Evolutionary conservation across 148 eudicot genomes (phyloP), one percentile per base, ranked within the genome.

Genomic region (Heliamphora exappendiculata): DNA sequence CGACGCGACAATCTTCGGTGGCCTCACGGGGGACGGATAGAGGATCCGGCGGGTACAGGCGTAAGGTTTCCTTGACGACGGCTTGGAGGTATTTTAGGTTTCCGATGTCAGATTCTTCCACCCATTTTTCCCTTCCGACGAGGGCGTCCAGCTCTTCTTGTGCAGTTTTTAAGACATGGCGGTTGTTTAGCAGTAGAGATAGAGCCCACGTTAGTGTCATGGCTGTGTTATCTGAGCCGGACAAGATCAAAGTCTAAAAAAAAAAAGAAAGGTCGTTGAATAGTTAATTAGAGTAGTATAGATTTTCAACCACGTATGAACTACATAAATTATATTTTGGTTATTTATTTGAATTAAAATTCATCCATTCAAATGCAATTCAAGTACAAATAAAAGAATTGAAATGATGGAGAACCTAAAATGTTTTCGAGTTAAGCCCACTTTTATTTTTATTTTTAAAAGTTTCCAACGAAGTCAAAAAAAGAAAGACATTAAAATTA

Each of bases 21-120:
- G 86, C 80, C 62, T 83, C 85, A 0, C 81, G 84, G 24, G 88
- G 88, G 6, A 73, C 86, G 0, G 72, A 14, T 13, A 86, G 36
- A 12, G 88, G 88, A 19, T 84, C 88, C 1, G 88, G 82, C 11
- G 88, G 88, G 80, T 86, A 86, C 31, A 86, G n/a, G 13, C 88
- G 79, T 12, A 86, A 45, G 17, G 86, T 83, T 74, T 86, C 88
- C 33, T 86, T 86, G 19, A 83, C 74, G 0, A 81, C 54, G 10
- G 88, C 86, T 50, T 76, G 84, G 42, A 86, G 80, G 70, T 83
- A 86, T 0, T 9, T 13, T 0, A 83, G 75, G 51, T 81, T 79
- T 7, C 64, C 71, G 24, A 86, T 76, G 17, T 86, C 88, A 0
- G 88, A 78, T 50, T 86, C 86, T 64, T 83, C 67, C 29, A 81